phyloP scores from a whole-genome alignment of 805 yeast genomes.

The Kodamaea jinghongensis region DNA sequence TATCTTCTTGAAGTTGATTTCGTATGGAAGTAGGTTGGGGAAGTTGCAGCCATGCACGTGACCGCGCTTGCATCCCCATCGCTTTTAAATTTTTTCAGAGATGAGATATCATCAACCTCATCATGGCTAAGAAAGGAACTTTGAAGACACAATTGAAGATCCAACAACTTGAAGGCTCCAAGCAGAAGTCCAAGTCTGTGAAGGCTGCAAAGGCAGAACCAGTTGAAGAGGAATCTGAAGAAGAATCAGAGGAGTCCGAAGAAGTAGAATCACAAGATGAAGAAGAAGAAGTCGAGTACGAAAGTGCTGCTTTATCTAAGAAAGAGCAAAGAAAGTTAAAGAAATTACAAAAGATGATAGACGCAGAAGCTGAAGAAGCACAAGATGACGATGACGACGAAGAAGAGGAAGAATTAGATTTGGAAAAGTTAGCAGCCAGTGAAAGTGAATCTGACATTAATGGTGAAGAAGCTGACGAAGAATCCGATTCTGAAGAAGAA shows the following conservation, averaged over 20 bases:
- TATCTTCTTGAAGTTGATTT: too few relatives aligned
- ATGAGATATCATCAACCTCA: constrained; percentile 7
- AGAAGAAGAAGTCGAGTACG: constrained; percentile 37
- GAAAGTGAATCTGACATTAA: constrained; percentile 45
- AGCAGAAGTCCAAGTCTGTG: constrained; percentile 5
- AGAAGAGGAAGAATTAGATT: constrained; percentile 45
- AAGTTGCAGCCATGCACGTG: too few relatives aligned
- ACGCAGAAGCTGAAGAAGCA: constrained; percentile 27
- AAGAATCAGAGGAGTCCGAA: constrained; percentile 12
- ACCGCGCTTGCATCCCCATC: constrained; percentile 6
- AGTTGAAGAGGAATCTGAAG: constrained; percentile 8
- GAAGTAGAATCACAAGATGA: constrained; percentile 14
- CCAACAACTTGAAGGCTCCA: constrained; percentile 23
- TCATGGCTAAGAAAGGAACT: constrained; percentile 30
- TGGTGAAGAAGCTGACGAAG: constrained; percentile 43
- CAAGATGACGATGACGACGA: constrained; percentile 28
- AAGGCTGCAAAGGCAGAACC: constrained; percentile 18
- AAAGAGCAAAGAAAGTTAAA: constrained; percentile 62
- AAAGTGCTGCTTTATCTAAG: constrained; percentile 54
- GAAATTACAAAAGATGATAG: constrained; percentile 40
- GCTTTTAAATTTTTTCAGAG: constrained; percentile 12
- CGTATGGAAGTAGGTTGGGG: too few relatives aligned
- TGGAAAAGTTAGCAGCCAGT: constrained; percentile 55
- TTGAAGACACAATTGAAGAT: constrained; percentile 33
- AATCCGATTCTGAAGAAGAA: constrained; percentile 62